phyloP scores from a whole-genome alignment of 2,329 filamentous ascomycete species.

The Cladophialophora immunda region DNA sequence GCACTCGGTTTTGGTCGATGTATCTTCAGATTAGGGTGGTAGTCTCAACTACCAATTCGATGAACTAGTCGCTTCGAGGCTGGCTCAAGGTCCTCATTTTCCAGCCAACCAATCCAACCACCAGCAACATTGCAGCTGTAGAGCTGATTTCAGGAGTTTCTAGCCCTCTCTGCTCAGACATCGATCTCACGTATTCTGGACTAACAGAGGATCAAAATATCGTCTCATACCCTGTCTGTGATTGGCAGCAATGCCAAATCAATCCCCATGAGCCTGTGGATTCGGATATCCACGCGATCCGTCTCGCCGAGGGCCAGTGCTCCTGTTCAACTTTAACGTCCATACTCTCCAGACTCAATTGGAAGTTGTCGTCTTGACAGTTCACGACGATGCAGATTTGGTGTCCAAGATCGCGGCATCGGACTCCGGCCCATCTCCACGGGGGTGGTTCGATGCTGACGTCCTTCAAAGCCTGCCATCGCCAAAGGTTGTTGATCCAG shows the following conservation, averaged over 20 bases:
- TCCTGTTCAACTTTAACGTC: not conserved
- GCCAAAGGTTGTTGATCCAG: conserved; percentile 55
- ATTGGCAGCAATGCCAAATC: conserved; percentile 66
- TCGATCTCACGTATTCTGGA: not conserved
- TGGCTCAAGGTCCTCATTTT: conserved; percentile 6
- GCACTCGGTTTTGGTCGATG: not conserved
- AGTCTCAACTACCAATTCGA: not conserved
- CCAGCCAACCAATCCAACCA: not conserved
- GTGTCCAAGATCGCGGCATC: conserved; percentile 59
- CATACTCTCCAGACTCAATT: conserved; percentile 45
- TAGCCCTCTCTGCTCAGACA: not conserved
- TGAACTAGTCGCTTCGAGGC: not conserved
- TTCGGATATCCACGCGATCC: conserved; percentile 66
- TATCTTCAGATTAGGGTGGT: not conserved
- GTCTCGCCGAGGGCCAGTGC: conserved; percentile 24
- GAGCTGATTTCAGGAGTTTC: not conserved
- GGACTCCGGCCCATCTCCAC: conserved; percentile 57
- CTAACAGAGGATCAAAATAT: conserved; percentile 53
- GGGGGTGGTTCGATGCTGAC: conserved; percentile 66
- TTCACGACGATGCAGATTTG: not conserved
- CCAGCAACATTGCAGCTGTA: not conserved
- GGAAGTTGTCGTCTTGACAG: not conserved
- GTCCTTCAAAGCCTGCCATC: conserved; percentile 42
- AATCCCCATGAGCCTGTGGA: conserved; percentile 72
- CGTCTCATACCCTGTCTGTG: conserved; percentile 75